These are phyloP conservation scores for Perilla frutescens DNA, from an alignment of 257 asterid genomes.

Conservation along the genomic window DNA sequence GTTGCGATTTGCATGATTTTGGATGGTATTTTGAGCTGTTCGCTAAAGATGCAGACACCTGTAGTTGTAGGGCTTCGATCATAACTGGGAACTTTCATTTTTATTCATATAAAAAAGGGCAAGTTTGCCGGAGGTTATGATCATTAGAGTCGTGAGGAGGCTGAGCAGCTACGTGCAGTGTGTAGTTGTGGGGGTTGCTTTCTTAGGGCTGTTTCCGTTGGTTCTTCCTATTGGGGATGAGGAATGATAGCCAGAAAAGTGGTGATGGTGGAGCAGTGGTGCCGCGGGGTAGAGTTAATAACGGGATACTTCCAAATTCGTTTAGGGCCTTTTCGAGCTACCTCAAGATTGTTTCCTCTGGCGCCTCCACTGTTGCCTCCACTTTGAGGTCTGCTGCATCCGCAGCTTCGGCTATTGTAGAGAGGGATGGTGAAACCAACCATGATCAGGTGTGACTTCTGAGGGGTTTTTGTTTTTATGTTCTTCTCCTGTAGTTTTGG, in stretches of 20 bases:
- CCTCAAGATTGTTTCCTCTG: slow-evolving; percentile 77
- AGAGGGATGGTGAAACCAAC: slow-evolving; percentile 70
- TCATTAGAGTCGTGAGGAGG: slow-evolving; percentile 43
- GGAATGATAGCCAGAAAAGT: slow-evolving; percentile 63
- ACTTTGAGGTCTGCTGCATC: slow-evolving; percentile 88
- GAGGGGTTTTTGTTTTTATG: not conserved
- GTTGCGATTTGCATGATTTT: slow-evolving; percentile 53
- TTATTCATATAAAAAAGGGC: slow-evolving; percentile 29
- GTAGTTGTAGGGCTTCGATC: slow-evolving; percentile 40
- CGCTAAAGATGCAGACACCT: slow-evolving; percentile 57
- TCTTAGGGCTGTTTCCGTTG: slow-evolving; percentile 27
- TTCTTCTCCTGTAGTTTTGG: not conserved
- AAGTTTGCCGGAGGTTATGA: slow-evolving; percentile 43
- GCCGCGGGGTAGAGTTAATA: slow-evolving; percentile 51
- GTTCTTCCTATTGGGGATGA: slow-evolving; percentile 54
- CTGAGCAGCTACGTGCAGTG: slow-evolving; percentile 38
- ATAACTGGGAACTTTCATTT: slow-evolving; percentile 23
- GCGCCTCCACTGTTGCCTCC: slow-evolving; percentile 87
- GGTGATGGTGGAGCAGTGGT: slow-evolving; percentile 55
- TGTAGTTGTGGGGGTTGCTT: slow-evolving; percentile 30
- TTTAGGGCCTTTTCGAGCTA: slow-evolving; percentile 75
- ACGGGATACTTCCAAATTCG: slow-evolving; percentile 68
- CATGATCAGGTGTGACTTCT: slow-evolving; percentile 65
- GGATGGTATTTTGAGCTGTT: slow-evolving; percentile 54
- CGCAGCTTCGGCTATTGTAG: slow-evolving; percentile 86